Base-by-base conservation (phyloP, 106 monocot species). In the Posidonia australis region DNA sequence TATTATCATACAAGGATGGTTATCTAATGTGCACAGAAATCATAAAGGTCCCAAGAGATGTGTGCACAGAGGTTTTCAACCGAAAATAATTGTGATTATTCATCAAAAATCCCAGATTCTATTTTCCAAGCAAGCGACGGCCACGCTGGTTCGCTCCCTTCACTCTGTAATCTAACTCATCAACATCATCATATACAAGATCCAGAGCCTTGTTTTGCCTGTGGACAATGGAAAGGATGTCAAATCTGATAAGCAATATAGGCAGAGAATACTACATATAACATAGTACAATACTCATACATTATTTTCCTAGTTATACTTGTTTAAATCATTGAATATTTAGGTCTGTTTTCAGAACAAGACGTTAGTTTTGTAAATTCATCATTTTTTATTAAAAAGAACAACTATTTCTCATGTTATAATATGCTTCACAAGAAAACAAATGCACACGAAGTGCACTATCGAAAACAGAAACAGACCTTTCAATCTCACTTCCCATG, bases 401-500 rank as follows among this genome's bases (percentile, higher is more conserved):
- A 36, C 14, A 11, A 17, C 9, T 0, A n/a, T 16, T n/a, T 3
- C n/a, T 4, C n/a, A 17, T 13, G 48, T 49, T 11, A n/a, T 49
- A 49, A n/a, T 16, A 13, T 3, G 13, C 13, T 13, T 49, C 14
- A 4, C 10, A 2, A 2, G 48, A 16, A 17, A n/a, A 49, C 13
- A 49, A 49, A 4, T 49, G 13, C 0, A 16, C 3, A 20, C 11
- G 13, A 25, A 26, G 2, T 25, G 57, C 10, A 26, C n/a, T 9
- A 22, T 9, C 19, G 2, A 61, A 31, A 53, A 51, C 24, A 29
- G 27, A 17, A 67, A 63, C 65, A 45, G 13, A 88, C 89, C 89
- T 77, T 41, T 78, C 80, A 16, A 90, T 75, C 63, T 90, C 89
- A 36, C 77, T 63, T 17, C 89, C 89, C 89, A 90, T 90, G 46